Evolutionary conservation across 2,329 filamentous ascomycete species (phyloP), one percentile per base, ranked within the genome.

Genomic region (Penicillium occitanis): DNA sequence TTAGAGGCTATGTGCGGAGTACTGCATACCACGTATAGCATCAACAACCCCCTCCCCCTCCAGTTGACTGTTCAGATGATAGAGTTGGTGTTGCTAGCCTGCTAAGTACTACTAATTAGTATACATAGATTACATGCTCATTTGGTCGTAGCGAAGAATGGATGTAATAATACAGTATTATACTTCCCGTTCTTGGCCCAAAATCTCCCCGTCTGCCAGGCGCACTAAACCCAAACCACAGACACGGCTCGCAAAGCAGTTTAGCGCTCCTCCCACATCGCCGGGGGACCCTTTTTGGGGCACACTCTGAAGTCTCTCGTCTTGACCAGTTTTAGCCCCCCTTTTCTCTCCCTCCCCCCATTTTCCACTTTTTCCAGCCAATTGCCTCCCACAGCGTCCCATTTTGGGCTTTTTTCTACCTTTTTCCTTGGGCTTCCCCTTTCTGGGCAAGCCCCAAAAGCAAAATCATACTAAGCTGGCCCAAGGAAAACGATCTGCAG

Each of bases 401-500:
- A 8, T 57, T 35, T 57, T 57, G 30, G 17, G 30, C 30, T 33
- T 55, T 63, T 64, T 62, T 68, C 48, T 40, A 25, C 35, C 22
- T 22, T 28, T 30, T 58, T 61, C 65, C 64, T 63, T 46, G 22
- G 40, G 51, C 64, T 66, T 62, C 48, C 48, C 64, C 30, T 37
- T 57, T 63, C 14, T 35, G 62, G 46, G 30, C 68, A 70, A 68
- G 71, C 67, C 70, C 71, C 71, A 70, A 55, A 55, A 37, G 30
- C 11, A 25, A 48, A 48, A 48, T 5, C 6, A 48, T 5, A 25
- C 28, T 53, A 53, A 33, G 50, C 73, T 73, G n/a, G 35, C 35
- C 69, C 68, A 72, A 71, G 72, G 66, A 53, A 63, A 73, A 74
- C 69, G 76, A 78, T 78, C 77, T 77, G 76, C 76, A 77, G 74